Evolutionary conservation across 106 monocot genomes (phyloP), one percentile per base, ranked within the genome.

Genomic region (Dioscorea alata): DNA sequence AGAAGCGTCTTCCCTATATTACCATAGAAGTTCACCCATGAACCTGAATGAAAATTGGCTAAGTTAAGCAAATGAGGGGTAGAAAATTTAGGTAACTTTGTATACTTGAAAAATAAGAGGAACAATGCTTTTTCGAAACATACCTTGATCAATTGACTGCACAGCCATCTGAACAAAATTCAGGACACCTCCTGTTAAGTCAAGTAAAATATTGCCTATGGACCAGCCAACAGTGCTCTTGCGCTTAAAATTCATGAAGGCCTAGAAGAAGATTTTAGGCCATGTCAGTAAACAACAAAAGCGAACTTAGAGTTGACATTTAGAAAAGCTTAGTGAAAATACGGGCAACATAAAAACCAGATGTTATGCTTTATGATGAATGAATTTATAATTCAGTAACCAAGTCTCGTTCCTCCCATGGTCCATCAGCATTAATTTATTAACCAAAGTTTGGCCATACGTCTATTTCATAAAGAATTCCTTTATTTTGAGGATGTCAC

Each of bases 1-100:
- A 82, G 81, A 56, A 82, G 60, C 34, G 81, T 82, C 65, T 82
- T 82, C 23, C 81, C 81, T 17, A 82, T 76, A 75, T 82, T 82
- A 56, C 81, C 81, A 33, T 82, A 82, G 33, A 82, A 82, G 67
- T 82, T 82, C 49, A 77, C 65, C 76, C 67, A 82, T 50, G 81
- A 62, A 76, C 57, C 81, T 82, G 69, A 60, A 81, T 3, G 28
- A 22, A 56, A 57, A 57, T 0, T 22, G 20, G 23, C 2, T 51
- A 15, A 20, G 42, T 54, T 16, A 54, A 54, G 54, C 19, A 19
- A 22, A 54, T 8, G 54, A 15, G 15, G 15, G 18, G 15, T 54
- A 18, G 0, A 54, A 12, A 14, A 8, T 12, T 19, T 42, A 6
- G 42, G 42, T 10, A 42, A 6, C 42, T 42, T 42, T 1, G 10